phyloP scores from a whole-genome alignment of 2,329 filamentous ascomycete species.

The Pseudogymnoascus sp. region DNA sequence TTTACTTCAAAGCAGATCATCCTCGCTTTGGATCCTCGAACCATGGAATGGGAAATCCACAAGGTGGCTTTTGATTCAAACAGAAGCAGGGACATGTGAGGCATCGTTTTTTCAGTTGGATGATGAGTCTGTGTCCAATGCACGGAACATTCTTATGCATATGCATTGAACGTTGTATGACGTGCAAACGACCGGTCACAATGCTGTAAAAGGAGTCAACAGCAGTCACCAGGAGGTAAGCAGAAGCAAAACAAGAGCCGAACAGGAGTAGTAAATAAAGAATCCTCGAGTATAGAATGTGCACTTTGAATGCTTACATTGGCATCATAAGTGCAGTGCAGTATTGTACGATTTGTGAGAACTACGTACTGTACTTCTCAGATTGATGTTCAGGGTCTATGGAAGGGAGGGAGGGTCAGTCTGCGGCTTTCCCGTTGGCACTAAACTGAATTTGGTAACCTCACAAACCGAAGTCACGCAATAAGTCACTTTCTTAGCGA shows the following conservation, averaged over 20 bases:
- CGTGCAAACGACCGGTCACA: not conserved
- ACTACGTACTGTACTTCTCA: not conserved
- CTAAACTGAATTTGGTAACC: not conserved
- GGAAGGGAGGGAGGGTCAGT: slow-evolving; percentile 1
- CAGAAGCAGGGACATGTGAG: not conserved
- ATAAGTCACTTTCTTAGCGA: slow-evolving; percentile 6
- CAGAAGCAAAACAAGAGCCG: not conserved
- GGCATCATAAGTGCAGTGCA: not conserved
- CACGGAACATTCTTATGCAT: not conserved
- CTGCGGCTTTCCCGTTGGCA: not conserved
- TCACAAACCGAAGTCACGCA: not conserved
- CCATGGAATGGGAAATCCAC: not conserved
- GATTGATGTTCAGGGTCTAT: not conserved
- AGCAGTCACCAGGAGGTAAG: not conserved
- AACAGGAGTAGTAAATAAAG: not conserved
- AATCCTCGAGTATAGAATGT: not conserved
- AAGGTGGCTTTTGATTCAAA: not conserved
- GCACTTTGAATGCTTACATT: not conserved
- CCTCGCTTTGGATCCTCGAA: not conserved
- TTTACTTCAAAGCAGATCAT: not conserved
- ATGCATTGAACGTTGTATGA: not conserved
- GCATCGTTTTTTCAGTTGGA: not conserved
- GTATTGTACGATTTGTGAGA: not conserved
- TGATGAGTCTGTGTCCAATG: not conserved
- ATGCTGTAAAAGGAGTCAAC: not conserved